Conservation (phyloP, 345 rosid genomes). For the Eucalyptus guilfoylei region DNA sequence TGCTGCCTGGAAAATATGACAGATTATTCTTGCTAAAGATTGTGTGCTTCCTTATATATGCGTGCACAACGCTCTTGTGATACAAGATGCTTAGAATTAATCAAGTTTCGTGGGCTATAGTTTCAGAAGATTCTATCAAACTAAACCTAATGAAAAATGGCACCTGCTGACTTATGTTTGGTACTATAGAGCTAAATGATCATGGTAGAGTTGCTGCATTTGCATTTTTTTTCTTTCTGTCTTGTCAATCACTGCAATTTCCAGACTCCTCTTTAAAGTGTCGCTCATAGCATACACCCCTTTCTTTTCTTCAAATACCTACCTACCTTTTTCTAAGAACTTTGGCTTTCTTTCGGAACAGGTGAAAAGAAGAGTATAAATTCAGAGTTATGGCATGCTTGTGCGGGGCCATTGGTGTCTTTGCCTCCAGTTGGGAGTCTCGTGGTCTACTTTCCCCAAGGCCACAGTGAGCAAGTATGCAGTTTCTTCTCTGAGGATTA, state of each 20-base stretch:
- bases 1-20: not conserved
- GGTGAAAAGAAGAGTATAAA: slow-evolving; percentile 80
- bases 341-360: slow-evolving; percentile 13
- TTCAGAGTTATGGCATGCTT: slow-evolving; percentile 96
- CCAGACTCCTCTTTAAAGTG: not conserved
- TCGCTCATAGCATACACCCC: not conserved
- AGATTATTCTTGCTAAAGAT: not conserved
- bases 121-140: not conserved
- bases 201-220: not conserved
- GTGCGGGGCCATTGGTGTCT: slow-evolving; percentile 93
- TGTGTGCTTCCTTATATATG: not conserved
- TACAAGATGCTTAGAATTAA: not conserved
- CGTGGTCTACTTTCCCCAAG: slow-evolving; percentile 96
- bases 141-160: not conserved
- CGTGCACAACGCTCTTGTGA: not conserved
- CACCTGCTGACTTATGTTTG: not conserved
- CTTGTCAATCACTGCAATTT: not conserved
- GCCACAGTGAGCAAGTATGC: slow-evolving; percentile 88
- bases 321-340: not conserved
- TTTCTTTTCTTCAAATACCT: not conserved
- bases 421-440: slow-evolving; percentile 92
- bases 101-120: not conserved
- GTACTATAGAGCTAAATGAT: not conserved
- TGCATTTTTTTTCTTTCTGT: not conserved
- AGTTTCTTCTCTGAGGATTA: not conserved